Conservation (phyloP, 306 rosid species). For the Pterocarpus santalinus region DNA sequence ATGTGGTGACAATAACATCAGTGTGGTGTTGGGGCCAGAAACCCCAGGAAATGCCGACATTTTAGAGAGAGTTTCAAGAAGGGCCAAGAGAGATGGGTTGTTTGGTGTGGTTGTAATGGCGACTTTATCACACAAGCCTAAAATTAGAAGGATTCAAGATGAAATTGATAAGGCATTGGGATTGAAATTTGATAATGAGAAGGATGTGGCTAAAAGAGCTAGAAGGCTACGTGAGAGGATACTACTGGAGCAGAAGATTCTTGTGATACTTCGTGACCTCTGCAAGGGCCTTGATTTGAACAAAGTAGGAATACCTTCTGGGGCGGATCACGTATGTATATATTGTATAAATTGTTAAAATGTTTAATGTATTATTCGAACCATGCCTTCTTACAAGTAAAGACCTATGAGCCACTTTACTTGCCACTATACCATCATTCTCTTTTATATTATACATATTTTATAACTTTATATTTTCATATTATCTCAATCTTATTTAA, state of each 20-base stretch:
- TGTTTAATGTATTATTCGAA: too few species aligned
- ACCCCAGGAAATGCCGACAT: background rate
- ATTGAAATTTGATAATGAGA: background rate
- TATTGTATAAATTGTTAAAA: too few species aligned
- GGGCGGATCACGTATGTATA: background rate
- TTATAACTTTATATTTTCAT: too few species aligned
- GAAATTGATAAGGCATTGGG: background rate
- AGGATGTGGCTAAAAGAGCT: background rate
- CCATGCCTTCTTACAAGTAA: too few species aligned
- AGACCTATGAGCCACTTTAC: too few species aligned
- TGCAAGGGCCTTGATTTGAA: constrained; percentile 14
- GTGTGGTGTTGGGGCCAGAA: background rate
- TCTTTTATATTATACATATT: too few species aligned
- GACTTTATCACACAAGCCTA: background rate
- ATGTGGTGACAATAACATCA: background rate
- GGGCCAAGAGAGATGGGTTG: background rate
- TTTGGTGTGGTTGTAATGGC: background rate
- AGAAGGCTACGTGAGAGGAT: background rate
- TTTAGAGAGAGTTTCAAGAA: background rate
- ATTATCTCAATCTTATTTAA: too few species aligned
- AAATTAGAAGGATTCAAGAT: background rate
- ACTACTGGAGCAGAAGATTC: background rate
- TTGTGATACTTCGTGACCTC: background rate
- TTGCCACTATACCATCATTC: too few species aligned
- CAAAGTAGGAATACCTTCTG: constrained; percentile 17